These are phyloP conservation scores for Rhizopogon vinicolor DNA, from an alignment of 768 basidiomycete genomes.

Conservation along the genomic window DNA sequence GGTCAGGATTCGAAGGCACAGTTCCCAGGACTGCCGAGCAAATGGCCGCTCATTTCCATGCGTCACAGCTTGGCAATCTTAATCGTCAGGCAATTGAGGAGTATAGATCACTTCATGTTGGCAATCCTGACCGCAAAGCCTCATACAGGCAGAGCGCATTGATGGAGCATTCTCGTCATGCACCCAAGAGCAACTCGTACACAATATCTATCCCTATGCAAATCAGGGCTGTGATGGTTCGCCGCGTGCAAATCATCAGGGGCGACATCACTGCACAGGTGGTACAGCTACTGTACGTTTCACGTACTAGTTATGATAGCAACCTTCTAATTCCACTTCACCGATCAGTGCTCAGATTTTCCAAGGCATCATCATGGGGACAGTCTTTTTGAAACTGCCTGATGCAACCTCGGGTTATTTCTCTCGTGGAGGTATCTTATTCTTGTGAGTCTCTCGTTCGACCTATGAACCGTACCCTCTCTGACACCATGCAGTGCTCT, in stretches of 20 bases:
- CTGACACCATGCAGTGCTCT: constrained; percentile 37
- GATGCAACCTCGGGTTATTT: constrained; percentile 26
- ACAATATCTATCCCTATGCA: constrained; percentile 42
- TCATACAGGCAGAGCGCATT: constrained; percentile 45
- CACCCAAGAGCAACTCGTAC: constrained; percentile 37
- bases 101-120: constrained; percentile 41
- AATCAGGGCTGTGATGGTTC: constrained; percentile 36
- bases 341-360: constrained; percentile 30
- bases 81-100: constrained; percentile 44
- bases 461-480: constrained; percentile 32
- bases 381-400: constrained; percentile 38
- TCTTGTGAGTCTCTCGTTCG: constrained; percentile 47
- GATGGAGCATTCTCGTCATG: constrained; percentile 46
- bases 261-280: constrained; percentile 34
- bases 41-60: constrained; percentile 45
- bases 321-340: constrained; percentile 8
- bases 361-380: constrained; percentile 20
- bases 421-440: constrained; percentile 73
- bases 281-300: constrained; percentile 29
- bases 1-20: constrained; percentile 32
- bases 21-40: constrained; percentile 54
- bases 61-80: constrained; percentile 32
- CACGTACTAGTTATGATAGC: constrained; percentile 11
- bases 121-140: constrained; percentile 35
- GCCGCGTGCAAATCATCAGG: constrained; percentile 41